Evolutionary conservation across 192 early-diverging fungal genomes (phyloP).

Genomic region (Mortierella antarctica): DNA sequence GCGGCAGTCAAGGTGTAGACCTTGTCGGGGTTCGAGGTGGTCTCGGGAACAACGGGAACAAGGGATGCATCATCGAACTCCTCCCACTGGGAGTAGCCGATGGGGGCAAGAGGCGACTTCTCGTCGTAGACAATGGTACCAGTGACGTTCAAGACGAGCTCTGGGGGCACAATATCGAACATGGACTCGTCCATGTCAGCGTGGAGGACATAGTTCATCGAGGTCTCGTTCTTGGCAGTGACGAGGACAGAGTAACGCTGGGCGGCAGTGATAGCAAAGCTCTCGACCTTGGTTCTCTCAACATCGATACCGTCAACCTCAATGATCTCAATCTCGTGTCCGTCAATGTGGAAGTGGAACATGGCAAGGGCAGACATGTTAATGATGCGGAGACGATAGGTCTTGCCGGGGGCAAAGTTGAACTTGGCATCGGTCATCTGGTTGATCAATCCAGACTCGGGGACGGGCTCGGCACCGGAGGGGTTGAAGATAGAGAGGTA

Average conservation of each 20-base stretch:
- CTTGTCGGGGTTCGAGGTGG: conserved; percentile 58
- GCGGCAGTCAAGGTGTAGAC: conserved; percentile 65
- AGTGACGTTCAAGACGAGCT: conserved; percentile 68
- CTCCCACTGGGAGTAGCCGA: conserved; percentile 53
- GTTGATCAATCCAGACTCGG: conserved; percentile 76
- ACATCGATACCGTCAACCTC: conserved; percentile 84
- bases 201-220: conserved; percentile 76
- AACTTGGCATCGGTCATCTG: conserved; percentile 62
- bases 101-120: conserved; percentile 23
- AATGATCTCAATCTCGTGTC: conserved; percentile 80
- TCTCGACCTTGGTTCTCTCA: conserved; percentile 62
- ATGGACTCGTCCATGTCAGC: conserved; percentile 81
- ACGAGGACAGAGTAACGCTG: conserved; percentile 87
- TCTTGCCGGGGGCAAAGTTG: conserved; percentile 78
- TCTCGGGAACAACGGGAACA: conserved; percentile 58
- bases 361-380: conserved; percentile 81
- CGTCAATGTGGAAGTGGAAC: conserved; percentile 84
- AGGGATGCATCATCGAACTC: conserved; percentile 67
- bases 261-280: conserved; percentile 72
- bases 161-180: conserved; percentile 74
- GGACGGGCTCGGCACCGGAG: conserved; percentile 72
- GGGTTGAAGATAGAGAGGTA: conserved; percentile 76
- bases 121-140: conserved; percentile 66
- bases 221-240: conserved; percentile 69
- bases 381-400: conserved; percentile 86